Evolutionary conservation across 2,329 filamentous ascomycete genomes (phyloP).

Genomic region (Exophiala spinifera): DNA sequence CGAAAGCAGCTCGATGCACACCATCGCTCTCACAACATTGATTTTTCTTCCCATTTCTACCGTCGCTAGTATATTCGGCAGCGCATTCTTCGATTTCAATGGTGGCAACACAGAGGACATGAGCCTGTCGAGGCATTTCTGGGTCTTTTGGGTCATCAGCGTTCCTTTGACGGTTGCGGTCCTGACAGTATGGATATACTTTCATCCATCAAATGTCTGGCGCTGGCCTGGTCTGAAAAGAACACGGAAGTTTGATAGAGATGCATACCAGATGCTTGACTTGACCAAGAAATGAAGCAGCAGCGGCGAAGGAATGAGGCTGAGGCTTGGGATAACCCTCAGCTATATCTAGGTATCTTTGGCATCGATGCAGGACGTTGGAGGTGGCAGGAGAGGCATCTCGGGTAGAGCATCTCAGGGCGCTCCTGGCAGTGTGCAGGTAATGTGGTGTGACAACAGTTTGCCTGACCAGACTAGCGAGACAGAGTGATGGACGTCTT

Average conservation of each 20-base stretch:
- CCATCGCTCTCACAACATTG: constrained; percentile 44
- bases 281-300: neutral
- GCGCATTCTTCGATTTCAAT: constrained; percentile 25
- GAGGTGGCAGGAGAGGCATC: too few relatives aligned
- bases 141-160: constrained; percentile 26
- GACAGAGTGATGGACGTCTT: too few relatives aligned
- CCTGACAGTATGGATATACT: constrained; percentile 12
- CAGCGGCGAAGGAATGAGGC: too few relatives aligned
- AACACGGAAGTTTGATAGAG: neutral
- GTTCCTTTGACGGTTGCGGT: constrained; percentile 23
- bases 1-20: constrained; percentile 46
- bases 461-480: too few relatives aligned
- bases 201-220: constrained; percentile 10
- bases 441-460: too few relatives aligned
- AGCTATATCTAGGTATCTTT: too few relatives aligned
- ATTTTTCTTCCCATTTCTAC: constrained; percentile 41
- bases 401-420: too few relatives aligned
- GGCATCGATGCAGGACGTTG: too few relatives aligned
- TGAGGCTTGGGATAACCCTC: too few relatives aligned
- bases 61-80: constrained; percentile 26
- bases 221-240: constrained; percentile 14
- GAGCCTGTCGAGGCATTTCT: constrained; percentile 20
- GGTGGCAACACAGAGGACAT: constrained; percentile 7
- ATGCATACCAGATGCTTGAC: constrained; percentile 4
- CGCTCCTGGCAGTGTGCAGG: too few relatives aligned